Evolutionary conservation across 768 basidiomycete species (phyloP).

Genomic region (Fistulinella prunicolor): DNA sequence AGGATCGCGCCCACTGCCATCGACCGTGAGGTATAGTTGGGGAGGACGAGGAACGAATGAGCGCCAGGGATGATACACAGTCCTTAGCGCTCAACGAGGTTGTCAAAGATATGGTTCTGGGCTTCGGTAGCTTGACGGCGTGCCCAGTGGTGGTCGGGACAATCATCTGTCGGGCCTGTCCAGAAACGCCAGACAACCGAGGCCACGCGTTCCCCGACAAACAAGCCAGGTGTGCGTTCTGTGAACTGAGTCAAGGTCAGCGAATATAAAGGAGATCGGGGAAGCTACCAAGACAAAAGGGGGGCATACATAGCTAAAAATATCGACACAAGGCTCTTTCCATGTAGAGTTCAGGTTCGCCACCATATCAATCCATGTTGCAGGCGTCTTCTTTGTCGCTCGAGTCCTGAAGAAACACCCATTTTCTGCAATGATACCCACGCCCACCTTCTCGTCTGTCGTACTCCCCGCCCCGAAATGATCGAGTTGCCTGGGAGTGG

Average conservation of each 20-base stretch:
- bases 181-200: constrained; percentile 87
- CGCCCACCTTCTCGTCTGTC: too few relatives aligned
- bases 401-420: constrained; percentile 78
- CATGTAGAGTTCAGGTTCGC: constrained; percentile 74
- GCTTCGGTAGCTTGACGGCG: constrained; percentile 86
- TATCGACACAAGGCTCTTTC: constrained; percentile 80
- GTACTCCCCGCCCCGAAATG: too few relatives aligned
- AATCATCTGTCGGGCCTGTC: constrained; percentile 49
- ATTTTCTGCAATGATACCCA: constrained; percentile 88
- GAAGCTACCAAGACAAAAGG: too few relatives aligned
- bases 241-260: too few relatives aligned
- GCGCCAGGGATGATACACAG: constrained; percentile 79
- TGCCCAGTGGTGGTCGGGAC: constrained; percentile 53
- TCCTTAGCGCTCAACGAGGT: constrained; percentile 79
- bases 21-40: constrained; percentile 78
- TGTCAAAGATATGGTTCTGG: constrained; percentile 92
- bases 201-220: constrained; percentile 79
- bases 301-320: constrained; percentile 79
- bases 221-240: constrained; percentile 79
- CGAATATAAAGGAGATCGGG: background rate
- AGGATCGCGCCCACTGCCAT: too few relatives aligned
- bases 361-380: constrained; percentile 76
- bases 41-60: constrained; percentile 78
- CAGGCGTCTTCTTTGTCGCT: constrained; percentile 31
- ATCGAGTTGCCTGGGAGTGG: too few relatives aligned